Evolutionary conservation across 352 stramenopile species (phyloP).

Genomic region (Stephanocyclus meneghinianus): DNA sequence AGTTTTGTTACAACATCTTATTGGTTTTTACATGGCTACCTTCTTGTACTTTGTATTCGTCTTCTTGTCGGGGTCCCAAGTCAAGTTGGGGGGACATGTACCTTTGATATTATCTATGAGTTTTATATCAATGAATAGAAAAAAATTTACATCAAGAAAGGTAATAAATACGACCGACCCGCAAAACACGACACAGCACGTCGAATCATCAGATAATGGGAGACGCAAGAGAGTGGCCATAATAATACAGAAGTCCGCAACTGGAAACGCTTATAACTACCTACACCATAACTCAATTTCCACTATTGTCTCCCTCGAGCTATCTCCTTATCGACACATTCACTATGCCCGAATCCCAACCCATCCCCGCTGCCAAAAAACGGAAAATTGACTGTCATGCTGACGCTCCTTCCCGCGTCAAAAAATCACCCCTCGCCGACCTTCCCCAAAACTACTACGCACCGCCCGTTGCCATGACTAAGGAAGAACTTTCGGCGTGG

Average conservation of each 20-base stretch:
- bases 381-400: conserved; percentile 5
- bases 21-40: too few relatives aligned
- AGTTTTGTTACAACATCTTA: too few relatives aligned
- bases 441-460: conserved; percentile 77
- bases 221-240: too few relatives aligned
- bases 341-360: neutral
- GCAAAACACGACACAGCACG: too few relatives aligned
- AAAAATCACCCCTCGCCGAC: conserved; percentile 45
- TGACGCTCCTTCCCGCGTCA: conserved; percentile 1
- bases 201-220: too few relatives aligned
- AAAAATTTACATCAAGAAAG: too few relatives aligned
- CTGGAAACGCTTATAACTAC: neutral
- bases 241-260: neutral
- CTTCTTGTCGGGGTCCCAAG: too few relatives aligned
- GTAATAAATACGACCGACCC: too few relatives aligned
- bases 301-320: neutral
- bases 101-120: too few relatives aligned
- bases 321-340: neutral
- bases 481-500: conserved; percentile 65
- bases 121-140: too few relatives aligned
- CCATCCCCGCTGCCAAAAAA: conserved; percentile 3
- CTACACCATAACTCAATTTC: neutral
- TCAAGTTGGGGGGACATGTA: too few relatives aligned
- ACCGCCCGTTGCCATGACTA: conserved; percentile 53
- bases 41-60: too few relatives aligned